phyloP scores from a whole-genome alignment of 1,284 basidiomycete genomes.

The Vanrija pseudolonga region DNA sequence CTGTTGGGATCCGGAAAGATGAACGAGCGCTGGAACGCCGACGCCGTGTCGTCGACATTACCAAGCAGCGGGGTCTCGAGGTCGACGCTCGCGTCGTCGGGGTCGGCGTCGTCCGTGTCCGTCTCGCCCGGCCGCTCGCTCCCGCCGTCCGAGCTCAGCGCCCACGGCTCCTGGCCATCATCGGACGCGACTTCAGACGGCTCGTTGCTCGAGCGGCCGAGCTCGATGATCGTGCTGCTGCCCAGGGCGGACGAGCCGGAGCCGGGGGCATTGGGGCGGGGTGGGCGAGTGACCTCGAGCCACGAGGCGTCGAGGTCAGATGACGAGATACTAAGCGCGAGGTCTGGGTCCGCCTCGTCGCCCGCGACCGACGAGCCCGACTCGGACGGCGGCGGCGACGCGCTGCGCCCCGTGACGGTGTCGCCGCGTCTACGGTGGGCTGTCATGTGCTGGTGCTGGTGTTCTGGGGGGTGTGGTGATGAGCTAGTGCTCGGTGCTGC shows the following conservation, averaged over 20 bases:
- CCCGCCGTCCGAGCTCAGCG: slow-evolving; percentile 1
- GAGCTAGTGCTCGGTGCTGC: neutral
- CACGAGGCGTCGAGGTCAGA: slow-evolving; percentile 13
- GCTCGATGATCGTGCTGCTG: slow-evolving; percentile 9
- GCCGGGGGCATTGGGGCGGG: neutral
- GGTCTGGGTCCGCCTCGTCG: slow-evolving; percentile 8
- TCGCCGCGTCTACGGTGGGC: neutral
- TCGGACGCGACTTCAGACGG: neutral
- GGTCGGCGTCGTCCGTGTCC: neutral
- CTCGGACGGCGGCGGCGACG: neutral
- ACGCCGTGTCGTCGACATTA: neutral
- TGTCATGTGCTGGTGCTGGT: neutral
- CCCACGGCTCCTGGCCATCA: slow-evolving; percentile 5
- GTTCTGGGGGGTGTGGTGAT: neutral
- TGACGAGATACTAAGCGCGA: slow-evolving; percentile 8
- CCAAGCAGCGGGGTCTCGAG: neutral
- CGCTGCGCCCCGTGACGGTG: neutral
- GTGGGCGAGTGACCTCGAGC: slow-evolving; percentile 6
- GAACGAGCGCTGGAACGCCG: slow-evolving; percentile 12
- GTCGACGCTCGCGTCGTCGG: neutral
- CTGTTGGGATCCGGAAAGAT: slow-evolving; percentile 19
- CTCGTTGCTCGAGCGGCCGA: slow-evolving; percentile 1
- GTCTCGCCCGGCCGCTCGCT: neutral
- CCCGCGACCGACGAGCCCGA: neutral
- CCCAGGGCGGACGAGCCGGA: slow-evolving; percentile 8